phyloP scores from a whole-genome alignment of 345 rosid species.

The Brassica cretica region DNA sequence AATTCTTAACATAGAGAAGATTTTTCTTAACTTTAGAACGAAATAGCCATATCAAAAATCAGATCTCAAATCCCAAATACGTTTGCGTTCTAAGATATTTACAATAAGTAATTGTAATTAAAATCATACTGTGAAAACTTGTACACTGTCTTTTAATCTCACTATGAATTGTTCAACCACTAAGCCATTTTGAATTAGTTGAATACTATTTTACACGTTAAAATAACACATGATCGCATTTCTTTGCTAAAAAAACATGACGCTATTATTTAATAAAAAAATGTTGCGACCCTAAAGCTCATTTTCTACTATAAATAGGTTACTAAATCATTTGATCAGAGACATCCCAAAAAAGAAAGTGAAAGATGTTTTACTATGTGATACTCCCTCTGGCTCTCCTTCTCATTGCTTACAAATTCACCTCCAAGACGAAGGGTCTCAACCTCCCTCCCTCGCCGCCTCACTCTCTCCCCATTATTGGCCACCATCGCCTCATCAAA shows the following conservation, averaged over 20 bases:
- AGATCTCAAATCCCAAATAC: no score
- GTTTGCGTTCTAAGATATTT: no score
- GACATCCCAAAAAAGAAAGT: neutral
- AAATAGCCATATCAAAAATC: no score
- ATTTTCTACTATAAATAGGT: neutral
- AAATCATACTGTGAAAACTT: neutral
- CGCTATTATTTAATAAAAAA: no score
- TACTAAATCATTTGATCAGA: neutral
- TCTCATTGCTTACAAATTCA: constrained; percentile 27
- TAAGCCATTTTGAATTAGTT: neutral
- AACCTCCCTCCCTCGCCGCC: constrained; percentile 49
- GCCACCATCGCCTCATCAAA: constrained; percentile 51
- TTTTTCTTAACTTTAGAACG: no score
- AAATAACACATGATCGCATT: neutral
- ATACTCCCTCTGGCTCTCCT: constrained; percentile 15
- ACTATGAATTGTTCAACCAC: neutral
- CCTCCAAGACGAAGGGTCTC: neutral
- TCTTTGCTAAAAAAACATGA: no score
- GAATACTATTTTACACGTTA: neutral
- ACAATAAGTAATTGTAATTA: no score
- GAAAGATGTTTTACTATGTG: constrained; percentile 25
- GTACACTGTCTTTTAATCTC: neutral
- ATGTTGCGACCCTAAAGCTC: neutral
- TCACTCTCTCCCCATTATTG: constrained; percentile 47
- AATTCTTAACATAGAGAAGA: no score